Percentiles rank a stretch among this genome's conserved stretches.
These are phyloP conservation scores for Monsonia emarginata DNA, from an alignment of 441 rosid species.

Conservation along the genomic window DNA sequence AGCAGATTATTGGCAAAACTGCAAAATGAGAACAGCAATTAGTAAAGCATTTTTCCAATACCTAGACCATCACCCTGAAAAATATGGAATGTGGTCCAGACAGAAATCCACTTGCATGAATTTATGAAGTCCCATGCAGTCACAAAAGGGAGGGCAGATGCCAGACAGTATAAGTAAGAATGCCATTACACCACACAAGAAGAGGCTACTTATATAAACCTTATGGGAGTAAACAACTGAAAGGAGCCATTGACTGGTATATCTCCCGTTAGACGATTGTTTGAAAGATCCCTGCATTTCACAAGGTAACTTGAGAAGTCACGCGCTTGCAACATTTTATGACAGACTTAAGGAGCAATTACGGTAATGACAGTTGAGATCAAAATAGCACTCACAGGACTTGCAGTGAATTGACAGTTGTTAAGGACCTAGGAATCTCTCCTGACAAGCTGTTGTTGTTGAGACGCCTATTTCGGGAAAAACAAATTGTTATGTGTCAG, in stretches of 20 bases:
- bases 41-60: slow-evolving; percentile 15
- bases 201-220: slow-evolving; percentile 31
- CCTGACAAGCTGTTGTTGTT: slow-evolving; percentile 67
- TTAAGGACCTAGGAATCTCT: slow-evolving; percentile 52
- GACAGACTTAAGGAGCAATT: background rate
- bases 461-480: slow-evolving; percentile 55
- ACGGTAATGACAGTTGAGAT: slow-evolving; percentile 6
- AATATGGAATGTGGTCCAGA: background rate
- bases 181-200: background rate
- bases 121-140: background rate
- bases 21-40: slow-evolving; percentile 25
- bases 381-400: slow-evolving; percentile 60
- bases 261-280: slow-evolving; percentile 50
- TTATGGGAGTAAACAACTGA: slow-evolving; percentile 59
- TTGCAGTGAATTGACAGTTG: slow-evolving; percentile 47
- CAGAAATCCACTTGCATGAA: background rate
- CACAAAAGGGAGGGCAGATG: background rate
- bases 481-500: slow-evolving; percentile 15
- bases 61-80: slow-evolving; percentile 9
- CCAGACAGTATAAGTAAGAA: background rate
- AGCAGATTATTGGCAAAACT: slow-evolving; percentile 48
- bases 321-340: background rate
- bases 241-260: slow-evolving; percentile 77
- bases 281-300: slow-evolving; percentile 72
- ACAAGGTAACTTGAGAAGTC: slow-evolving; percentile 11